Evolutionary conservation across 1,139 yeast species (phyloP).

Genomic region (Yamadazyma aaseri): DNA sequence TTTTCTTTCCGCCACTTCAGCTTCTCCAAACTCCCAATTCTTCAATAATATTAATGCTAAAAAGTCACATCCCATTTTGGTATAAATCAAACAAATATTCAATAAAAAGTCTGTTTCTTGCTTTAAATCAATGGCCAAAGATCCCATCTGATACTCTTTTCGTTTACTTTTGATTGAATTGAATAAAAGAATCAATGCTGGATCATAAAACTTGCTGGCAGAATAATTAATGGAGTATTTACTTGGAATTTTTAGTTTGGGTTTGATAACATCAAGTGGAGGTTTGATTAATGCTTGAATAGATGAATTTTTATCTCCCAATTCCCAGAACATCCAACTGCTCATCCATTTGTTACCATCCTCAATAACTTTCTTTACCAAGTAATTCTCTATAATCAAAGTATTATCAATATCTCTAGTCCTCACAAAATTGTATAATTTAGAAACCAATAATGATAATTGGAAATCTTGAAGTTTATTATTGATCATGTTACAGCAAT

Average conservation of each 20-base stretch:
- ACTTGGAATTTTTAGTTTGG: constrained; percentile 20
- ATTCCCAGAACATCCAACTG: constrained; percentile 79
- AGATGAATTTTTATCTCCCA: constrained; percentile 50
- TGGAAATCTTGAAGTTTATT: constrained; percentile 65
- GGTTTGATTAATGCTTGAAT: constrained; percentile 65
- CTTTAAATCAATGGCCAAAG: constrained; percentile 10
- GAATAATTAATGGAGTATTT: constrained; percentile 18
- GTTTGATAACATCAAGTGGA: constrained; percentile 44
- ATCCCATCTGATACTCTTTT: constrained; percentile 9
- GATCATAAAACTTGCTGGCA: constrained; percentile 64
- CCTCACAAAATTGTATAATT: constrained; percentile 50
- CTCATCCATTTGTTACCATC: constrained; percentile 80
- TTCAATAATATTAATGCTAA: constrained; percentile 61
- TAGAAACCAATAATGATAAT: constrained; percentile 77
- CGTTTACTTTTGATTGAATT: constrained; percentile 53
- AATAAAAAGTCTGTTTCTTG: constrained; percentile 63
- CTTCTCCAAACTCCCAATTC: constrained; percentile 63
- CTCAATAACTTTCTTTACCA: constrained; percentile 57
- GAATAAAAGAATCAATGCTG: constrained; percentile 70
- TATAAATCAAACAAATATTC: constrained; percentile 64
- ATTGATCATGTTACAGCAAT: constrained; percentile 72
- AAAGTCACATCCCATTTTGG: constrained; percentile 90
- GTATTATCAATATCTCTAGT: constrained; percentile 12
- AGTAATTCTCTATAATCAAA: constrained; percentile 38
- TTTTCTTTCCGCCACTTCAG: constrained; percentile 5